Conservation (phyloP, 2,329 filamentous ascomycete species). For the Fusarium buxicola region DNA sequence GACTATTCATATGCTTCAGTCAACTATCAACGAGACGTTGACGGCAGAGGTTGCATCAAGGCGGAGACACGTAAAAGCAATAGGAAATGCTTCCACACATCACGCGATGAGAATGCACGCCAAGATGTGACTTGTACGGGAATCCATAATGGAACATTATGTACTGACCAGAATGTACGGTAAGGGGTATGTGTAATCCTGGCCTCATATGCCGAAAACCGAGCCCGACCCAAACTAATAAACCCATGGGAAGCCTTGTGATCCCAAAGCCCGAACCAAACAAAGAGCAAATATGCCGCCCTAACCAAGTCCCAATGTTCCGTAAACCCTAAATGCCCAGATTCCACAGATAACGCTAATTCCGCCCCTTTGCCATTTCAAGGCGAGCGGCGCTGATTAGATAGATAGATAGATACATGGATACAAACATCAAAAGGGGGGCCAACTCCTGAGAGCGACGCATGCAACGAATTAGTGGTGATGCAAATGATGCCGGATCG, state of each 20-base stretch:
- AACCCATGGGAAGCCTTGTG: constrained; percentile 13
- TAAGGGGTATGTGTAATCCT: constrained; percentile 47
- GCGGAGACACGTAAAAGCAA: not conserved
- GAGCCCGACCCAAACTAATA: constrained; percentile 18
- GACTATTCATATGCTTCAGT: not conserved
- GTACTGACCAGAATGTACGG: constrained; percentile 43
- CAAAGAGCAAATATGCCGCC: constrained; percentile 5
- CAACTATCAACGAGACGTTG: not conserved
- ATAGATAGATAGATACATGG: too few species aligned
- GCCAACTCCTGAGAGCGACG: constrained; percentile 27
- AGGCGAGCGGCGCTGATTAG: constrained; percentile 4
- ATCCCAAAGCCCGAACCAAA: constrained; percentile 25
- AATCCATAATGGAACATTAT: constrained; percentile 35
- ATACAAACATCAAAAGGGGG: constrained; percentile 25
- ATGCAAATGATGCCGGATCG: constrained; percentile 36
- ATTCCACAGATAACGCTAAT: constrained; percentile 32
- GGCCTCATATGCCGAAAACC: constrained; percentile 34
- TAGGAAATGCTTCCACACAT: constrained; percentile 1
- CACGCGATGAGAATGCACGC: constrained; percentile 5
- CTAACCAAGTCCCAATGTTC: not conserved
- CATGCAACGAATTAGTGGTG: constrained; percentile 26
- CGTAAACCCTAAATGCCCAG: constrained; percentile 9
- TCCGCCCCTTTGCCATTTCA: constrained; percentile 4
- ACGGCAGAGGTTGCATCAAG: not conserved
- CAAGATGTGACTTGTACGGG: constrained; percentile 5